Evolutionary conservation across 768 basidiomycete species (phyloP).

Genomic region (Tephrocybe rancida): DNA sequence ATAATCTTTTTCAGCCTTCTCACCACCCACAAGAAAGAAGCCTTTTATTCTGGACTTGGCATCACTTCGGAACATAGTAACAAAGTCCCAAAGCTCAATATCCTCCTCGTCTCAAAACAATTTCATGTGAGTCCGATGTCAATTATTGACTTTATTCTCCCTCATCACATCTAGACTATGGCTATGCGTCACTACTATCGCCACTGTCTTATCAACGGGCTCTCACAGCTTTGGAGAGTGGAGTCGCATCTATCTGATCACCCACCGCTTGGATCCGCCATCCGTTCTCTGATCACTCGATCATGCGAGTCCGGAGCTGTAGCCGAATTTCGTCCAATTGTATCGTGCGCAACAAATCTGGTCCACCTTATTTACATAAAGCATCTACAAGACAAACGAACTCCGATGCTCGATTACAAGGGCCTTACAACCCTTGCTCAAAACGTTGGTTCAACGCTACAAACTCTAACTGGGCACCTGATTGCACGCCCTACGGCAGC

Average conservation of each 20-base stretch:
- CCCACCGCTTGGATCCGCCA: neutral
- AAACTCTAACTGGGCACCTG: conserved; percentile 1
- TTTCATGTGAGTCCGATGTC: neutral
- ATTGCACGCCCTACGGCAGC: neutral
- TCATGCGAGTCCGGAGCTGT: neutral
- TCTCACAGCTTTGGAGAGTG: no score
- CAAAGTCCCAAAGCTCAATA: neutral
- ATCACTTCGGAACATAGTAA: neutral
- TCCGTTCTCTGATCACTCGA: neutral
- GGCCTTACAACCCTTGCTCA: neutral
- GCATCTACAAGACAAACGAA: neutral
- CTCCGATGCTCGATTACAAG: neutral
- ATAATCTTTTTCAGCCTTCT: conserved; percentile 9
- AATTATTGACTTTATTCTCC: neutral
- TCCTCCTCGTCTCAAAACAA: conserved; percentile 8
- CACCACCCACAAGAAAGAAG: neutral
- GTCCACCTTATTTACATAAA: conserved; percentile 1
- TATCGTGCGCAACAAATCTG: neutral
- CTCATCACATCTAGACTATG: neutral
- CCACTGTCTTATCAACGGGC: neutral
- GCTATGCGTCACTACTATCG: conserved; percentile 1
- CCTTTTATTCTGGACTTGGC: neutral
- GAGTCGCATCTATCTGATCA: neutral
- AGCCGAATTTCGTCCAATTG: neutral
- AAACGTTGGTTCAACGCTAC: neutral